These are phyloP conservation scores for Avicennia marina DNA, from an alignment of 257 asterid species.

Conservation along the genomic window DNA sequence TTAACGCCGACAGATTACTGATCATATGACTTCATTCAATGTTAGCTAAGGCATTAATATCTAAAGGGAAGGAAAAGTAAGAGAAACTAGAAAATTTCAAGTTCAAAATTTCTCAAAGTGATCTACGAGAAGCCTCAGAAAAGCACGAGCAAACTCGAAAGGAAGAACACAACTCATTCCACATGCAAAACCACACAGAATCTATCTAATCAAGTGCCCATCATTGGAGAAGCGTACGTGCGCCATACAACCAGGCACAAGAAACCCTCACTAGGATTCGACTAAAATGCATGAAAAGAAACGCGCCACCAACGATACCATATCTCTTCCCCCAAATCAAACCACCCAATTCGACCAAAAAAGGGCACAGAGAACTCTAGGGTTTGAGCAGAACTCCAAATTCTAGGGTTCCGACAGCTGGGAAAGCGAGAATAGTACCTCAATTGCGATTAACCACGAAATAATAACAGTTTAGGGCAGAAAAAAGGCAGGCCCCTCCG, in stretches of 20 bases:
- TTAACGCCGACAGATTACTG: too few species aligned
- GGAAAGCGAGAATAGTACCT: background rate
- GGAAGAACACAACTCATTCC: background rate
- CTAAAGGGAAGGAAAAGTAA: background rate
- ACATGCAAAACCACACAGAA: background rate
- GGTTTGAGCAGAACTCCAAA: background rate
- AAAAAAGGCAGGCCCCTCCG: slow-evolving; percentile 12
- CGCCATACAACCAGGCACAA: background rate
- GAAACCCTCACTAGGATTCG: background rate
- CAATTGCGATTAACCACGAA: background rate
- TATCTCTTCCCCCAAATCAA: background rate
- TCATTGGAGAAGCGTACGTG: background rate
- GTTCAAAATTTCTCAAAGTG: background rate
- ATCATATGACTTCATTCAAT: too few species aligned
- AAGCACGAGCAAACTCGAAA: background rate
- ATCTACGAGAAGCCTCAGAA: background rate
- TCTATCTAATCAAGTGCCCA: background rate
- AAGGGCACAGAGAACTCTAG: background rate
- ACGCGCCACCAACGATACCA: background rate
- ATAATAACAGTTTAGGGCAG: slow-evolving; percentile 11
- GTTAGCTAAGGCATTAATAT: too few species aligned
- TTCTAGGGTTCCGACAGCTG: background rate
- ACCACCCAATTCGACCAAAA: background rate
- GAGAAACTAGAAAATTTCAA: background rate
- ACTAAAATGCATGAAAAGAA: background rate